Conservation (phyloP, 148 eudicot genomes). For the Persicaria maculosa region DNA sequence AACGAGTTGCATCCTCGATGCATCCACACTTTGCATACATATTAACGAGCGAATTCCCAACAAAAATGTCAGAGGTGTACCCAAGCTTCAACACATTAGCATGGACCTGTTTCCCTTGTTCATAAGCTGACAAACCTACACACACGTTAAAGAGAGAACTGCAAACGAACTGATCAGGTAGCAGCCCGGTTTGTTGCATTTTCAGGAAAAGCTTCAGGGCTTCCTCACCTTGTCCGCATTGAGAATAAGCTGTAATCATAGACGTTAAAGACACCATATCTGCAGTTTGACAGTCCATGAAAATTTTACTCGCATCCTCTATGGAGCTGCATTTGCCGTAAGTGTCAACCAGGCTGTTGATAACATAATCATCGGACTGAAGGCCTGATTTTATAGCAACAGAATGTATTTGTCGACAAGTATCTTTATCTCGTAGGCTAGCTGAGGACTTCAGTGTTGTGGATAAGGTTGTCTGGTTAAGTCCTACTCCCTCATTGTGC, state of each 20-base stretch:
- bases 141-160: conserved; percentile 67
- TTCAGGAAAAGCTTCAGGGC: conserved; percentile 47
- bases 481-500: conserved; percentile 35
- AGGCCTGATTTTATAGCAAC: conserved; percentile 48
- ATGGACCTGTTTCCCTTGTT: conserved; percentile 73
- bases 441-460: conserved; percentile 46
- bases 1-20: conserved; percentile 48
- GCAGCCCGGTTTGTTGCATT: conserved; percentile 33
- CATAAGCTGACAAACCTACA: conserved; percentile 62
- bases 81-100: conserved; percentile 52
- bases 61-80: conserved; percentile 42
- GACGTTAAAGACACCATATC: conserved; percentile 67
- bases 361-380: conserved; percentile 35
- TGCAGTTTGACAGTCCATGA: conserved; percentile 33
- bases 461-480: conserved; percentile 57
- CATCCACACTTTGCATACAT: conserved; percentile 83
- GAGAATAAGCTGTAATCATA: conserved; percentile 59
- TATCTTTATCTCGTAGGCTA: conserved; percentile 26
- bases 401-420: conserved; percentile 50
- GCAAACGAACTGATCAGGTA: conserved; percentile 56
- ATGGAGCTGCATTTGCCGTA: conserved; percentile 51
- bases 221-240: conserved; percentile 67
- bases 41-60: conserved; percentile 64
- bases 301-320: conserved; percentile 34
- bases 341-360: conserved; percentile 57